These are phyloP conservation scores for Biscutella laevigata DNA, from an alignment of 441 rosid species.

Conservation along the genomic window DNA sequence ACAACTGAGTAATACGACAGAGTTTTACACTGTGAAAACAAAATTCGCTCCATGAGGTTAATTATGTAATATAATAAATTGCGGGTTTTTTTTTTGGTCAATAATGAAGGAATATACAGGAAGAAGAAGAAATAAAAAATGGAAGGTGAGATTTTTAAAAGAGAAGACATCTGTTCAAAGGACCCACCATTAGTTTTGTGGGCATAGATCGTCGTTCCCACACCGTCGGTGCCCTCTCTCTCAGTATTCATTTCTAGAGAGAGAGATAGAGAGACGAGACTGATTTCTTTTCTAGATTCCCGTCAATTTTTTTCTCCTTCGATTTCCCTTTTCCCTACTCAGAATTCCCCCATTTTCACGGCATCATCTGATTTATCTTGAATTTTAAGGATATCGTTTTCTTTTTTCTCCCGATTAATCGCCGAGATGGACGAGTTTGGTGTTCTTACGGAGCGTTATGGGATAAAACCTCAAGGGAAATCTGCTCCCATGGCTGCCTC, in stretches of 20 bases:
- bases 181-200: conserved; percentile 17
- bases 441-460: conserved; percentile 70
- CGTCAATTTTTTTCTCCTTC: not conserved
- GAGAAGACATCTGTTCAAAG: conserved; percentile 14
- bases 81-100: too few species aligned
- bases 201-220: conserved; percentile 9
- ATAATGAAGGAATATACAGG: not conserved
- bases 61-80: too few species aligned
- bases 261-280: not conserved
- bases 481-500: conserved; percentile 79
- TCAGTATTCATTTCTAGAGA: not conserved
- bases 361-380: too few species aligned
- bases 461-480: conserved; percentile 80
- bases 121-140: not conserved
- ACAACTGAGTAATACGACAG: too few species aligned
- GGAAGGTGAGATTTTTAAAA: conserved; percentile 17
- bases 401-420: not conserved
- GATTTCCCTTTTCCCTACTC: not conserved
- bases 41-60: too few species aligned
- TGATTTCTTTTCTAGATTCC: conserved; percentile 5
- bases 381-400: not conserved
- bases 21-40: too few species aligned
- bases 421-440: conserved; percentile 70
- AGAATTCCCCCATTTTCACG: too few species aligned
- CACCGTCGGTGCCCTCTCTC: conserved; percentile 22